phyloP scores from a whole-genome alignment of 2,329 filamentous ascomycete genomes.

The Verticillium zaregamsianum region DNA sequence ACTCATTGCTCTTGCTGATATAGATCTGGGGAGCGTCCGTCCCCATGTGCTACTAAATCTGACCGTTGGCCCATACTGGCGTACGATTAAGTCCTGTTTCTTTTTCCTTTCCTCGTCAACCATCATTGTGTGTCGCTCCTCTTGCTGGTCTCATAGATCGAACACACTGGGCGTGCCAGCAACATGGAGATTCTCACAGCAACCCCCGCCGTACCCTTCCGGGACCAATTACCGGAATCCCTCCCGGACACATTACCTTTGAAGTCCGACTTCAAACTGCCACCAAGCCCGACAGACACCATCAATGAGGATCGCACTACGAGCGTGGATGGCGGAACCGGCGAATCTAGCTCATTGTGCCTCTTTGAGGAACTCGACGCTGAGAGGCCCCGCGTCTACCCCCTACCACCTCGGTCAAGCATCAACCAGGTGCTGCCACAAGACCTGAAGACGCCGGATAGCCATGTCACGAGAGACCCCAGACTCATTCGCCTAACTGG shows the following conservation, averaged over 20 bases:
- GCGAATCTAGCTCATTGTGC: conserved; percentile 8
- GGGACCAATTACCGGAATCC: conserved; percentile 5
- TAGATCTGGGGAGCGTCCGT: not conserved
- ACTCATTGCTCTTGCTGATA: not conserved
- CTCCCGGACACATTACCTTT: conserved; percentile 13
- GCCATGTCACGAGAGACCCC: conserved; percentile 73
- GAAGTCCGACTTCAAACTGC: conserved; percentile 18
- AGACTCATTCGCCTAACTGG: conserved; percentile 83
- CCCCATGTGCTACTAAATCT: not conserved
- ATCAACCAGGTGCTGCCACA: conserved; percentile 63
- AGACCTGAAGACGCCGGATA: conserved; percentile 80
- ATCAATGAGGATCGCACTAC: conserved; percentile 30
- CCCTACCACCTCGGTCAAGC: conserved; percentile 64
- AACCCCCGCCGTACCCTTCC: not conserved
- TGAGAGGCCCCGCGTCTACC: conserved; percentile 35
- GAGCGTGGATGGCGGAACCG: conserved; percentile 24
- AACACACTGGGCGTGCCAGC: not conserved
- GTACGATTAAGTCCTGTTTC: not conserved
- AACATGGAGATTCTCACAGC: conserved; percentile 2
- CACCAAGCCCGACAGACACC: conserved; percentile 35
- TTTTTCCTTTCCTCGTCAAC: not conserved
- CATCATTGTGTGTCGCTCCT: not conserved
- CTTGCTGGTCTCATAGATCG: not conserved
- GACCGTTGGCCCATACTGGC: not conserved
- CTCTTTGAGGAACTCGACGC: conserved; percentile 13